Conservation (phyloP, 1,284 basidiomycete species). For the Leccinum fallax region DNA sequence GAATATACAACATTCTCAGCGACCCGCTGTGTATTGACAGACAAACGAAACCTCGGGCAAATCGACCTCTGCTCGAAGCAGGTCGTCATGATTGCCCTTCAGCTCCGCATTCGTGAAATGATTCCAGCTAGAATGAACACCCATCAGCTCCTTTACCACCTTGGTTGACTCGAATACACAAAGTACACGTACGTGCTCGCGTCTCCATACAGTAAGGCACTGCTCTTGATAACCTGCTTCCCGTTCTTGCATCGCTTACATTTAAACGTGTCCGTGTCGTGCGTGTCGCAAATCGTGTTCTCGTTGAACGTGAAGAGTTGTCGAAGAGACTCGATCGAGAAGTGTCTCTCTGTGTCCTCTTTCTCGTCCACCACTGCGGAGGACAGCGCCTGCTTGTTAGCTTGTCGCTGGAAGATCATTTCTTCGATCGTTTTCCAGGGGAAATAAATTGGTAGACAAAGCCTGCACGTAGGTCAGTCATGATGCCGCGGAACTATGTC, state of each 20-base stretch:
- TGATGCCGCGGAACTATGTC: neutral
- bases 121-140: constrained; percentile 77
- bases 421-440: constrained; percentile 88
- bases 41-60: constrained; percentile 87
- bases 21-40: constrained; percentile 70
- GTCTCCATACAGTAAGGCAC: constrained; percentile 93
- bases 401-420: constrained; percentile 97
- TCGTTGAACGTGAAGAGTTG: constrained; percentile 94
- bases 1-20: too few relatives aligned
- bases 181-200: constrained; percentile 84
- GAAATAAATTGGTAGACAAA: constrained; percentile 97
- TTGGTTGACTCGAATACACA: neutral
- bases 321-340: constrained; percentile 87
- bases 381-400: constrained; percentile 95
- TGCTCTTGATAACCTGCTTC: constrained; percentile 81
- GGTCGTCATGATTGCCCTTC: constrained; percentile 91
- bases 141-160: constrained; percentile 4
- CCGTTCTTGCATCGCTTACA: constrained; percentile 94
- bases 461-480: constrained; percentile 47
- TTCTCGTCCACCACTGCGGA: constrained; percentile 98
- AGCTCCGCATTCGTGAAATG: constrained; percentile 80
- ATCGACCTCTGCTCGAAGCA: constrained; percentile 89
- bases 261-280: constrained; percentile 86
- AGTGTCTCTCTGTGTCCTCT: constrained; percentile 94
- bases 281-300: constrained; percentile 89